Conservation (phyloP, 768 basidiomycete genomes). For the Lentinula guzmanii region DNA sequence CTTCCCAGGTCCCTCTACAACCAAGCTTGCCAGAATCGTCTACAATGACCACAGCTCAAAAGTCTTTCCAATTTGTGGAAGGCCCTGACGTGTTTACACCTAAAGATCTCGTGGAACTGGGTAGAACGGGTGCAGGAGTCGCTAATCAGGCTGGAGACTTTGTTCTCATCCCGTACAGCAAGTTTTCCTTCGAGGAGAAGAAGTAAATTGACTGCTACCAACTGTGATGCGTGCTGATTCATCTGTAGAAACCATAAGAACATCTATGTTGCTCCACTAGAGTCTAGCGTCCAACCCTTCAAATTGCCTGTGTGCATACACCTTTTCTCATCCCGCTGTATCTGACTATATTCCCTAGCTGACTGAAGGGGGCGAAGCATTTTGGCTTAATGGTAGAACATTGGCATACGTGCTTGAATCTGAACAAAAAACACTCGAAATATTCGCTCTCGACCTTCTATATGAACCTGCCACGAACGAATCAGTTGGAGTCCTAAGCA, state of each 20-base stretch:
- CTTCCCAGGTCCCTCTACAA: constrained; percentile 47
- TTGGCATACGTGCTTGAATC: constrained; percentile 61
- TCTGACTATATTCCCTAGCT: constrained; percentile 28
- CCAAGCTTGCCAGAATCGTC: constrained; percentile 9
- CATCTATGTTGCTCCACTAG: constrained; percentile 54
- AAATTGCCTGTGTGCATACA: constrained; percentile 42
- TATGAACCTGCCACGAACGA: constrained; percentile 26
- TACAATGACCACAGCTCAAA: constrained; percentile 19
- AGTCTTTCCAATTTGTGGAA: constrained; percentile 51
- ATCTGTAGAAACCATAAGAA: constrained; percentile 60
- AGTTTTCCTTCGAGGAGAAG: constrained; percentile 68
- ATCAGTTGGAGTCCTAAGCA: constrained; percentile 21
- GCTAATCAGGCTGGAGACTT: constrained; percentile 67
- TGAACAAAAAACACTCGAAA: constrained; percentile 42
- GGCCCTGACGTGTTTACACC: constrained; percentile 62
- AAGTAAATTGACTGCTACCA: constrained; percentile 40
- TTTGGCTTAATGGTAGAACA: constrained; percentile 74
- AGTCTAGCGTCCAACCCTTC: constrained; percentile 40
- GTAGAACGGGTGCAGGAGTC: constrained; percentile 59
- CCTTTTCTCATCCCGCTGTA: not conserved
- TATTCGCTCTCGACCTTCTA: constrained; percentile 56
- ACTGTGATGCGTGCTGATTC: not conserved
- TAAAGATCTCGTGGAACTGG: constrained; percentile 61
- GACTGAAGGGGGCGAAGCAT: constrained; percentile 63
- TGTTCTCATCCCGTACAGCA: constrained; percentile 57